phyloP scores from a whole-genome alignment of 2,329 filamentous ascomycete species.

The Curvularia eragrostidis region DNA sequence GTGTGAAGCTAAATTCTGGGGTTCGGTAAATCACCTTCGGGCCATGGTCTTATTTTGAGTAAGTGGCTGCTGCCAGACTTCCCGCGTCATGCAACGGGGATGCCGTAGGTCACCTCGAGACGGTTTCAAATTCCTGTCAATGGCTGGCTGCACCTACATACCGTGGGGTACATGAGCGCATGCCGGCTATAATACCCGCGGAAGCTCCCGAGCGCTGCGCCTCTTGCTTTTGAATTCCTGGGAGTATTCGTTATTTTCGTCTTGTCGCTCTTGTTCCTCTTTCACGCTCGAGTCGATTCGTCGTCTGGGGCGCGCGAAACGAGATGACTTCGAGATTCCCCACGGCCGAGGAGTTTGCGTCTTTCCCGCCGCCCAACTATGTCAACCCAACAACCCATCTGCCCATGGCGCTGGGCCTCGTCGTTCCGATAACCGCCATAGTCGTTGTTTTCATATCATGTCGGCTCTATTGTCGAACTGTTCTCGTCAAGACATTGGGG shows the following conservation, averaged over 20 bases:
- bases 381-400: slow-evolving; percentile 34
- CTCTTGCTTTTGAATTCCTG: slow-evolving; percentile 6
- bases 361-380: slow-evolving; percentile 41
- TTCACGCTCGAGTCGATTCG: neutral
- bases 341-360: slow-evolving; percentile 31
- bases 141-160: neutral
- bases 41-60: slow-evolving; percentile 11
- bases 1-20: neutral
- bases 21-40: slow-evolving; percentile 6
- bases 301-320: neutral
- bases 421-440: slow-evolving; percentile 31
- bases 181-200: slow-evolving; percentile 17
- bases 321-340: slow-evolving; percentile 37
- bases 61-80: slow-evolving; percentile 8
- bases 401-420: slow-evolving; percentile 32
- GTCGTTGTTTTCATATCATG: slow-evolving; percentile 28
- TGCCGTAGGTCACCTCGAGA: slow-evolving; percentile 10
- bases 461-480: slow-evolving; percentile 36
- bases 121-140: slow-evolving; percentile 11
- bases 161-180: slow-evolving; percentile 6
- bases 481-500: slow-evolving; percentile 33
- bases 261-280: neutral
- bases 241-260: neutral
- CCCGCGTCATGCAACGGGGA: slow-evolving; percentile 11
- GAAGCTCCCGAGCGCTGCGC: slow-evolving; percentile 10